Conservation (phyloP, 164 flowering plant species). For the Euptelea pleiosperma region DNA sequence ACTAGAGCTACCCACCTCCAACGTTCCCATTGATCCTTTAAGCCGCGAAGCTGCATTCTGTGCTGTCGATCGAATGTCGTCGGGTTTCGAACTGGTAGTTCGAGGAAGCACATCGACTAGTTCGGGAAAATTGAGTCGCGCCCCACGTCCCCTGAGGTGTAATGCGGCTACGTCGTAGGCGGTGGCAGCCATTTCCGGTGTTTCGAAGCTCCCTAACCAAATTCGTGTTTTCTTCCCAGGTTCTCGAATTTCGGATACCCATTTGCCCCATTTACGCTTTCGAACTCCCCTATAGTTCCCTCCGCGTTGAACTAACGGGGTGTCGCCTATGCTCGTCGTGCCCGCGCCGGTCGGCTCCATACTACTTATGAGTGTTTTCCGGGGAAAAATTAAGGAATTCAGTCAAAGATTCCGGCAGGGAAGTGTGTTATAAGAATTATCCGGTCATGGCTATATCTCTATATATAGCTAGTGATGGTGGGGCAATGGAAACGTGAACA, state of each 20-base stretch:
- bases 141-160: constrained; percentile 32
- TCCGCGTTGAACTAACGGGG: neutral
- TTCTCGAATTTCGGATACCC: constrained; percentile 64
- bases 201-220: constrained; percentile 56
- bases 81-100: constrained; percentile 33
- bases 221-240: constrained; percentile 49
- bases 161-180: constrained; percentile 56
- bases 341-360: no score
- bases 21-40: neutral
- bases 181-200: constrained; percentile 52
- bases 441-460: no score
- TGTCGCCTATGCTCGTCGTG: no score
- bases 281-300: constrained; percentile 40
- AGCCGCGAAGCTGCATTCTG: constrained; percentile 29
- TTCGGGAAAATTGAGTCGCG: constrained; percentile 52
- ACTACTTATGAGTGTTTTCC: no score
- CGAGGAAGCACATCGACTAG: constrained; percentile 28
- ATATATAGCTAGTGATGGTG: no score
- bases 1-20: constrained; percentile 7
- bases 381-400: no score
- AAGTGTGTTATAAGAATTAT: no score
- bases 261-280: constrained; percentile 55
- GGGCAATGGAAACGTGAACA: no score
- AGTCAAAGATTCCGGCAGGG: no score
- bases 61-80: constrained; percentile 40